phyloP scores from a whole-genome alignment of 768 basidiomycete genomes.

The Leccinum subgranulosum region DNA sequence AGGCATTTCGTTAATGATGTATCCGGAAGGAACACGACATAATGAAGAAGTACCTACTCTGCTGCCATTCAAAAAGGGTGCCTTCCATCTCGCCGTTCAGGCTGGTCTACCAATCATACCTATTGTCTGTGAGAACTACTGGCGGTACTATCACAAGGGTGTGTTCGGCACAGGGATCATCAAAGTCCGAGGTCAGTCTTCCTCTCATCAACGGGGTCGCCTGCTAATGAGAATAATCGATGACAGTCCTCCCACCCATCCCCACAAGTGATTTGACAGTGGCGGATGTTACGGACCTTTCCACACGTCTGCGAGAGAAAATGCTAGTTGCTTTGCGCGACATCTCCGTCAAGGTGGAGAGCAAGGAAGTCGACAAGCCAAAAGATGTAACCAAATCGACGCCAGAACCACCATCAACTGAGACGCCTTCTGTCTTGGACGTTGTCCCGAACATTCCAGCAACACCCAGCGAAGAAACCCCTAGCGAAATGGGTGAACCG shows the following conservation, averaged over 20 bases:
- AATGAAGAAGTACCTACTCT: constrained; percentile 61
- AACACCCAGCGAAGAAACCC: constrained; percentile 24
- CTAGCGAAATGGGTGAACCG: constrained; percentile 26
- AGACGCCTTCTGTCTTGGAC: constrained; percentile 10
- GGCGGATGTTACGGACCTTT: constrained; percentile 68
- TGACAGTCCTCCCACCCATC: constrained; percentile 85
- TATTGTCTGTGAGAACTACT: constrained; percentile 92
- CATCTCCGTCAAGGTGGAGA: constrained; percentile 58
- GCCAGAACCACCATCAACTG: constrained; percentile 10
- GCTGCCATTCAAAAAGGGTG: constrained; percentile 95
- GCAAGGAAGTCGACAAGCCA: constrained; percentile 17
- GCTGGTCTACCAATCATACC: constrained; percentile 89
- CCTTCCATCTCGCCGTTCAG: constrained; percentile 93
- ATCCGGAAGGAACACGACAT: constrained; percentile 93
- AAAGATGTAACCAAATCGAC: constrained; percentile 22
- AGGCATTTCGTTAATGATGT: constrained; percentile 85
- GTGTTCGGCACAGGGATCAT: constrained; percentile 74
- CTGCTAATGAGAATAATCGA: constrained; percentile 4
- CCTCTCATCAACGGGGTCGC: neutral
- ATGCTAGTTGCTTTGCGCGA: constrained; percentile 81
- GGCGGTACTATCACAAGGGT: constrained; percentile 76
- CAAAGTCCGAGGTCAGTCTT: constrained; percentile 64
- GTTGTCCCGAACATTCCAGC: constrained; percentile 29
- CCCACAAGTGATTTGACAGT: constrained; percentile 67
- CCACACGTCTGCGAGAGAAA: constrained; percentile 61